Base-by-base conservation (phyloP, 2,329 filamentous ascomycete species). In the Fusarium mangiferae region DNA sequence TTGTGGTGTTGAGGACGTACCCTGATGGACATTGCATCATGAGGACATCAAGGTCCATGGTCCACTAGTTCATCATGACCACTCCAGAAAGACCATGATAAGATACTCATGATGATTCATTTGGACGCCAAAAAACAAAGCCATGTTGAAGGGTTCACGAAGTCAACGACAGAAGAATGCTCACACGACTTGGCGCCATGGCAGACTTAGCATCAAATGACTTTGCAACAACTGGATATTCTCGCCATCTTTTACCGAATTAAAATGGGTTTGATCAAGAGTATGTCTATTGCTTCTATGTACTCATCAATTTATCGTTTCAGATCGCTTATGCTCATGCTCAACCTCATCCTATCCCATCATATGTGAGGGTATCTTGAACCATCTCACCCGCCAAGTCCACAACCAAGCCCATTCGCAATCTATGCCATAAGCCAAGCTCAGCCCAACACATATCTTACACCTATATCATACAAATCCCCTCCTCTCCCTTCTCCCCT, bases 11-110 rank as follows among this genome's bases (percentile, higher is more conserved):
- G 42, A 58, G 35, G 49, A 24, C 12, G n/a, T 54, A 74, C 72
- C 72, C 42, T 75, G 72, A 74, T 74, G 68, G 72, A 8, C 57
- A 73, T 75, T 54, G 48, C 72, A 75, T 75, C 72, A 70, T 61
- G 67, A 44, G 72, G 68, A 66, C 72, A 75, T 75, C 72, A 75
- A 63, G 72, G 72, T 75, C 39, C 33, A 2, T 33, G 28, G 69
- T 49, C 65, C 68, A 69, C 35, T 48, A 22, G n/a, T 1, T n/a
- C 52, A 68, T 72, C 62, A 68, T 63, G 69, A 57, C 39, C 62
- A 24, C 58, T 28, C 39, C 24, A 5, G 18, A 33, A 33, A 33
- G 30, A 6, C 12, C 5, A 3, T 26, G 17, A 41, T 17, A 30
- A 36, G 30, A 26, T 38, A 44, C 26, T 36, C 30, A 59, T 66